Conservation (phyloP, 768 basidiomycete species). For the Kwoniella newhampshirensis region DNA sequence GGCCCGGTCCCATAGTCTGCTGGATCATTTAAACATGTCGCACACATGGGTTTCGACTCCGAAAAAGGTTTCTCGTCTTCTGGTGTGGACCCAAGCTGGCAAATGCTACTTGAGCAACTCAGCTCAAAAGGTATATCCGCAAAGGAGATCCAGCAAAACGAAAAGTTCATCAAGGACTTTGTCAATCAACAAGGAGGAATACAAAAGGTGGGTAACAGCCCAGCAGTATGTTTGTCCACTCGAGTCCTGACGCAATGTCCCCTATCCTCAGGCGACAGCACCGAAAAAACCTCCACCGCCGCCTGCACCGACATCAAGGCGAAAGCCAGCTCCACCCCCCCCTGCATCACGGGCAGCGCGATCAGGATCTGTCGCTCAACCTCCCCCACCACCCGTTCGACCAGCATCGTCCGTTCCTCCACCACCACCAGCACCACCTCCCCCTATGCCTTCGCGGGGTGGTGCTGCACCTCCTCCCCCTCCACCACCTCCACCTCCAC, state of each 20-base stretch:
- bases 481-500: conserved; percentile 35
- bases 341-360: conserved; percentile 52
- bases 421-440: conserved; percentile 50
- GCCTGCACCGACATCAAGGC: conserved; percentile 57
- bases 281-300: conserved; percentile 58
- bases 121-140: conserved; percentile 64
- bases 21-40: conserved; percentile 76
- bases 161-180: conserved; percentile 85
- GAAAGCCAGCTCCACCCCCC: conserved; percentile 53
- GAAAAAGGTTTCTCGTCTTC: conserved; percentile 81
- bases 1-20: conserved; percentile 36
- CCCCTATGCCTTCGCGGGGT: conserved; percentile 20
- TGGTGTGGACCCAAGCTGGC: conserved; percentile 90
- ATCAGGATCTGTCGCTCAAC: conserved; percentile 46
- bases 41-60: conserved; percentile 90
- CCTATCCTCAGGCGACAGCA: conserved; percentile 36
- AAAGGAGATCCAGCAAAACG: conserved; percentile 71
- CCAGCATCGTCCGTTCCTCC: conserved; percentile 53
- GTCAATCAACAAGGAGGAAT: conserved; percentile 60
- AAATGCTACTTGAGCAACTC: conserved; percentile 66
- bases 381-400: conserved; percentile 45
- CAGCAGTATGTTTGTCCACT: too few species aligned
- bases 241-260: background rate
- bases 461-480: conserved; percentile 22
- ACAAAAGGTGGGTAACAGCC: conserved; percentile 42